These are phyloP conservation scores for Spiraea crenata DNA, from an alignment of 331 rosid species.

Conservation along the genomic window DNA sequence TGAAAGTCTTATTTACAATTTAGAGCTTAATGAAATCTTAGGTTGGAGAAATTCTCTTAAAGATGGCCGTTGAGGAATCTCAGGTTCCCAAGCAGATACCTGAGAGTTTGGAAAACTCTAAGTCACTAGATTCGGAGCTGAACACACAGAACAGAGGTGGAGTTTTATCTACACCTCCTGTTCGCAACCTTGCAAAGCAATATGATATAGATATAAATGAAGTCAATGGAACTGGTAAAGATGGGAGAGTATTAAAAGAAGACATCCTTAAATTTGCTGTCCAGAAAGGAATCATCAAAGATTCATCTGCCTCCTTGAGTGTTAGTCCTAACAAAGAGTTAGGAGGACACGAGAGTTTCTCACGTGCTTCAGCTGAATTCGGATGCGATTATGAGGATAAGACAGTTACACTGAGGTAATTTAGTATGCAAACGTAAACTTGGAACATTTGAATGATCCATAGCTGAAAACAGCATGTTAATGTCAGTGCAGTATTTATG, in stretches of 20 bases:
- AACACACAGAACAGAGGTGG: conserved; percentile 33
- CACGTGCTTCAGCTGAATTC: conserved; percentile 32
- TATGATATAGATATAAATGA: conserved; percentile 66
- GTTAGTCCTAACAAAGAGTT: conserved; percentile 31
- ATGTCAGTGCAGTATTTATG: neutral
- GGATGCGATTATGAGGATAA: conserved; percentile 44
- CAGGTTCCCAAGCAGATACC: conserved; percentile 22
- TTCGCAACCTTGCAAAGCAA: conserved; percentile 74
- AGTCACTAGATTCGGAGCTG: conserved; percentile 33
- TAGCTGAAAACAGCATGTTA: neutral
- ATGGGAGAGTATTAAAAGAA: conserved; percentile 77
- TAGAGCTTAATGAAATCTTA: conserved; percentile 33
- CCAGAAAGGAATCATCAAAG: conserved; percentile 51
- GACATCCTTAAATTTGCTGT: conserved; percentile 62
- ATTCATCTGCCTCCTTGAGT: conserved; percentile 32
- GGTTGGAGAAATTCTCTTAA: conserved; percentile 93
- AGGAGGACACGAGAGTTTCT: conserved; percentile 34
- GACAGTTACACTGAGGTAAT: conserved; percentile 70
- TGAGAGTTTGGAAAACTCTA: conserved; percentile 37
- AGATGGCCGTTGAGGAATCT: conserved; percentile 45
- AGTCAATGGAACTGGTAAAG: conserved; percentile 69
- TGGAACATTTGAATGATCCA: conserved; percentile 7
- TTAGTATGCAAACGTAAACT: conserved; percentile 17
- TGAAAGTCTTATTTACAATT: neutral
- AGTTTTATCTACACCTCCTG: conserved; percentile 78